Evolutionary conservation across 495 filamentous ascomycete genomes (phyloP).

Genomic region (Talaromyces thailandensis): DNA sequence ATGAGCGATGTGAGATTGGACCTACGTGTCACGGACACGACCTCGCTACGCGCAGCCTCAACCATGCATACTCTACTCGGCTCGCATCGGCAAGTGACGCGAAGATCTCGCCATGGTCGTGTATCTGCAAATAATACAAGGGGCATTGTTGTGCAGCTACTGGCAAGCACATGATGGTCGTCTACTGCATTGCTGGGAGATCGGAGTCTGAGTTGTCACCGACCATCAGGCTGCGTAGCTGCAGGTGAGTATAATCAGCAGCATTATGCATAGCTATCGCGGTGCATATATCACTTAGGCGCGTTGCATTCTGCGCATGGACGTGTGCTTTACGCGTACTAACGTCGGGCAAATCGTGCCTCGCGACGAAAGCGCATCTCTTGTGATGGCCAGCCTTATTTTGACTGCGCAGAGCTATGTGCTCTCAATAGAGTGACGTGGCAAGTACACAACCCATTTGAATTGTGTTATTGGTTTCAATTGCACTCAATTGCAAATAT

Average conservation of each 20-base stretch:
- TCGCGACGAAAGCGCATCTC: neutral
- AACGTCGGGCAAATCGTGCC: neutral
- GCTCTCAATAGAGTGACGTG: neutral
- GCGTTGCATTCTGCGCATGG: neutral
- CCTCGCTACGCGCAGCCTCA: neutral
- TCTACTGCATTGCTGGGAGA: neutral
- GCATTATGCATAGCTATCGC: neutral
- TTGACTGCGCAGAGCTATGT: neutral
- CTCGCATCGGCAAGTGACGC: neutral
- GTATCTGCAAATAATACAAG: neutral
- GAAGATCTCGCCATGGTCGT: too few species aligned
- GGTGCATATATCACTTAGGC: neutral
- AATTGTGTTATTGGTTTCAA: neutral
- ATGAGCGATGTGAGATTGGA: neutral
- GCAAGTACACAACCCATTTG: neutral
- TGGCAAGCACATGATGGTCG: neutral
- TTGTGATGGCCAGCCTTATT: neutral
- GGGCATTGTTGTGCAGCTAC: neutral
- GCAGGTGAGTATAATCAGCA: neutral
- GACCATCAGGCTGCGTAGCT: neutral
- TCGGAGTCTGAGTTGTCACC: neutral
- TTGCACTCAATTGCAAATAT: neutral
- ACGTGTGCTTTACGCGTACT: neutral
- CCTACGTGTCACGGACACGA: neutral
- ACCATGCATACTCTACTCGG: neutral